Percentiles rank a stretch among this genome's conserved stretches.
Conservation (phyloP, 805 yeast species). For the Huiozyma naganishii region DNA sequence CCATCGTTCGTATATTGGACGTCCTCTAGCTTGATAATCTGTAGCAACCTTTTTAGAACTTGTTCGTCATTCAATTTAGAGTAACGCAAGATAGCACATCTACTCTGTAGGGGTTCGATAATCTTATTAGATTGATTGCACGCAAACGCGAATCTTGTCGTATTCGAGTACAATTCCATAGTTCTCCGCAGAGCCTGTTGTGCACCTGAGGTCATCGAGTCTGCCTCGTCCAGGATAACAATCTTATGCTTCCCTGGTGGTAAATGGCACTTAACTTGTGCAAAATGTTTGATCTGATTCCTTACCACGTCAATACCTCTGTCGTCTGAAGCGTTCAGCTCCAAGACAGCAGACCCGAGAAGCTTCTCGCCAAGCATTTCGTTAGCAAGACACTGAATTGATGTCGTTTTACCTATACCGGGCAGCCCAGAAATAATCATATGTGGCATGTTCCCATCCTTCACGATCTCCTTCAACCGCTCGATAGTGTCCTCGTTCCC, state of each 20-base stretch:
- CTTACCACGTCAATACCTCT: conserved; percentile 96
- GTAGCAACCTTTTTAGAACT: conserved; percentile 63
- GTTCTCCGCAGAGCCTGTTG: conserved; percentile 91
- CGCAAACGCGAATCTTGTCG: conserved; percentile 97
- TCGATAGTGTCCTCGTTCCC: conserved; percentile 89
- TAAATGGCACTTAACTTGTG: conserved; percentile 80
- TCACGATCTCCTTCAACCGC: conserved; percentile 70
- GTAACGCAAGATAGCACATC: conserved; percentile 90
- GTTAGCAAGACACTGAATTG: conserved; percentile 79
- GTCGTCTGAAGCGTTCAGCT: conserved; percentile 92
- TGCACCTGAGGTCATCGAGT: conserved; percentile 94
- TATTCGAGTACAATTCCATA: conserved; percentile 90
- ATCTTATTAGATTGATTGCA: conserved; percentile 91
- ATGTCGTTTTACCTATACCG: conserved; percentile 95
- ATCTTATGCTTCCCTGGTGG: conserved; percentile 90
- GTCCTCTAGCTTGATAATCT: conserved; percentile 57
- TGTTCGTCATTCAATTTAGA: conserved; percentile 75
- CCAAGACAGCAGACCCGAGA: conserved; percentile 66
- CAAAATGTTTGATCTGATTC: conserved; percentile 88
- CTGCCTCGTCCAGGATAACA: conserved; percentile 89
- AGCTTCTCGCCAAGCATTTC: conserved; percentile 61
- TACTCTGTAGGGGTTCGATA: conserved; percentile 90
- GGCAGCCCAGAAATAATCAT: conserved; percentile 92
- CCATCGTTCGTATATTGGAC: conserved; percentile 84
- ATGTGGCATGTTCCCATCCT: conserved; percentile 95